Conservation (phyloP, 345 rosid species). For the Aurinia saxatilis region DNA sequence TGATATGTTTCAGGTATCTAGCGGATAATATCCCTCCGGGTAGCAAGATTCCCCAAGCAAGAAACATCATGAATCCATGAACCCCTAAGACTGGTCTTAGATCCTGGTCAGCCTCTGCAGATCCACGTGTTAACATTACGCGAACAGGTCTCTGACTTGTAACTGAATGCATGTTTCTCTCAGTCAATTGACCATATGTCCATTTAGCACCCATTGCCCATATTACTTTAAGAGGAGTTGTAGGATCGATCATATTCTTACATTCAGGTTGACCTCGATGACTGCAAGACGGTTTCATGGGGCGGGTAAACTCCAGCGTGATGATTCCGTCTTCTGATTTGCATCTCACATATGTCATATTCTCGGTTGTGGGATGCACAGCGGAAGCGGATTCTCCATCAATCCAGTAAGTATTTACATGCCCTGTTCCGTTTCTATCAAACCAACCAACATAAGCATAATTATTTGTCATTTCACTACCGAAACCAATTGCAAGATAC, state of each 20-base stretch:
- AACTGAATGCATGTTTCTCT: constrained; percentile 87
- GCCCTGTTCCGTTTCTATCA: constrained; percentile 62
- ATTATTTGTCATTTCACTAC: constrained; percentile 69
- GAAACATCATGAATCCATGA: constrained; percentile 99
- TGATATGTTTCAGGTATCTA: constrained; percentile 83
- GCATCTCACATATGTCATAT: constrained; percentile 79
- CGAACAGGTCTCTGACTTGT: constrained; percentile 86
- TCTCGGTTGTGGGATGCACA: constrained; percentile 70
- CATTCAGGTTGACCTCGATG: constrained; percentile 51
- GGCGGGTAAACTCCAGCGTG: constrained; percentile 89
- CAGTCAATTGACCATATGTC: constrained; percentile 60
- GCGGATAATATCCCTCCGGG: constrained; percentile 89
- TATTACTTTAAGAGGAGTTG: constrained; percentile 81
- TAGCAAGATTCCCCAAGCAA: constrained; percentile 94
- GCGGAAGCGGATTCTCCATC: constrained; percentile 65
- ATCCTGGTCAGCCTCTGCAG: constrained; percentile 94
- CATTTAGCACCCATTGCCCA: constrained; percentile 98
- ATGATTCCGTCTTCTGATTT: constrained; percentile 82
- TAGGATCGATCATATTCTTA: constrained; percentile 80
- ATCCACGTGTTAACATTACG: constrained; percentile 69
- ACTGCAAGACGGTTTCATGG: constrained; percentile 54
- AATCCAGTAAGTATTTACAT: constrained; percentile 83
- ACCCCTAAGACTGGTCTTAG: constrained; percentile 81
- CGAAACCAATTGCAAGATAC: constrained; percentile 85
- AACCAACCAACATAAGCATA: constrained; percentile 94